Evolutionary conservation across 345 rosid genomes (phyloP).

Genomic region (Euclidium syriacum): DNA sequence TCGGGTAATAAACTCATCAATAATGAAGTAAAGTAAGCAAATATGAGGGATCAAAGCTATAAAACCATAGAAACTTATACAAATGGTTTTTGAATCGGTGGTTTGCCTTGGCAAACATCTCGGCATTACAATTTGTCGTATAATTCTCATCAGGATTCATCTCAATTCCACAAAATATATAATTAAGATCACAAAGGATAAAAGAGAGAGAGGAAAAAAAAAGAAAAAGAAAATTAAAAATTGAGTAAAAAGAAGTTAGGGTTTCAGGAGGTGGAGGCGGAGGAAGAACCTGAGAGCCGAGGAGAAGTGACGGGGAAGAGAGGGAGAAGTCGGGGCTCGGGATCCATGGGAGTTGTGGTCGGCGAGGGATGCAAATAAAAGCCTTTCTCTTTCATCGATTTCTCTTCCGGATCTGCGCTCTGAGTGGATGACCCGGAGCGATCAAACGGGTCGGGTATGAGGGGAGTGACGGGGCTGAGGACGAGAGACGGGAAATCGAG

Average conservation of each 20-base stretch:
- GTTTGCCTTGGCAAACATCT: constrained; percentile 23
- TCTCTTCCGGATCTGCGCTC: constrained; percentile 60
- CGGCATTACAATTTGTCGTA: constrained; percentile 35
- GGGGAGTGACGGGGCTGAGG: constrained; percentile 90
- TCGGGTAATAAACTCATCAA: background rate
- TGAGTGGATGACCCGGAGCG: constrained; percentile 49
- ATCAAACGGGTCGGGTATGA: constrained; percentile 86
- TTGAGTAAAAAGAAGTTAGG: constrained; percentile 23
- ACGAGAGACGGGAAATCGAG: constrained; percentile 82
- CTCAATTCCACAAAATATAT: constrained; percentile 22
- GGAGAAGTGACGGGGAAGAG: constrained; percentile 90
- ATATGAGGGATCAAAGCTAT: constrained; percentile 10
- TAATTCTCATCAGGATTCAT: constrained; percentile 23
- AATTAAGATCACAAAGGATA: constrained; percentile 18
- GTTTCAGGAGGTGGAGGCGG: constrained; percentile 35
- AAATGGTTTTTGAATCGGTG: constrained; percentile 12
- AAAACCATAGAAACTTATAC: background rate
- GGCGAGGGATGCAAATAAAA: constrained; percentile 92
- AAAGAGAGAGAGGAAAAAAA: background rate
- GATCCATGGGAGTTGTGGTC: constrained; percentile 65
- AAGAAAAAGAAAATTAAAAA: constrained; percentile 17
- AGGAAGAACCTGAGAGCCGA: constrained; percentile 51
- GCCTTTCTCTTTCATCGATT: constrained; percentile 77
- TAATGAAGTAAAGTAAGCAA: background rate
- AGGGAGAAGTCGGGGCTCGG: constrained; percentile 77